These are phyloP conservation scores for Elsinoe arachidis DNA, from an alignment of 2,329 filamentous ascomycete genomes.

Conservation along the genomic window DNA sequence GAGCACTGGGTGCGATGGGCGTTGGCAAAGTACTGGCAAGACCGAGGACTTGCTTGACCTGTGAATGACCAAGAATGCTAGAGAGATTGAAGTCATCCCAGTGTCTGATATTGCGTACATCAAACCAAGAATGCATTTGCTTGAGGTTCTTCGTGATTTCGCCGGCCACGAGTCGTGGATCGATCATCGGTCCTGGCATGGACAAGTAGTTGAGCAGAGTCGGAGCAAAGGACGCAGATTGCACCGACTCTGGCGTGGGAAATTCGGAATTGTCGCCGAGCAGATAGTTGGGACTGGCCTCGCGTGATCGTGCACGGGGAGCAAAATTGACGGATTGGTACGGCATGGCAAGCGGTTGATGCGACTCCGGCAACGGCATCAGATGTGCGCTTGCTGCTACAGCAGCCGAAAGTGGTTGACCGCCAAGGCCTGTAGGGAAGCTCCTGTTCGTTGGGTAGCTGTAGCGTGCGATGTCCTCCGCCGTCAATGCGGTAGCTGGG, in stretches of 20 bases:
- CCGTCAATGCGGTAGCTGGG: not conserved
- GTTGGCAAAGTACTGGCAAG: slow-evolving; percentile 55
- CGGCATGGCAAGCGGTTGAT: slow-evolving; percentile 20
- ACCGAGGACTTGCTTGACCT: slow-evolving; percentile 50
- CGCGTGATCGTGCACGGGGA: not conserved
- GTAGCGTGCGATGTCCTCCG: slow-evolving; percentile 42
- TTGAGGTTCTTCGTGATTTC: slow-evolving; percentile 60
- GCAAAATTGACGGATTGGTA: slow-evolving; percentile 17
- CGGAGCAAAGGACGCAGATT: slow-evolving; percentile 46
- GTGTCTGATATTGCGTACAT: slow-evolving; percentile 74
- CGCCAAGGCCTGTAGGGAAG: slow-evolving; percentile 22
- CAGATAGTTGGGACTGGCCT: slow-evolving; percentile 2
- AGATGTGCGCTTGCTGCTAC: slow-evolving; percentile 30
- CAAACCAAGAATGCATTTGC: slow-evolving; percentile 91
- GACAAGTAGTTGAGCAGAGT: slow-evolving; percentile 73
- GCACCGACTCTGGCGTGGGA: slow-evolving; percentile 31
- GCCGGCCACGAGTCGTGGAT: slow-evolving; percentile 70
- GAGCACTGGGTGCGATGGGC: slow-evolving; percentile 30
- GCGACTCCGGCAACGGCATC: slow-evolving; percentile 24
- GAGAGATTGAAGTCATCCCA: slow-evolving; percentile 73
- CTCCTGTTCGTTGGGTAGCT: slow-evolving; percentile 70
- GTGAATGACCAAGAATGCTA: slow-evolving; percentile 63
- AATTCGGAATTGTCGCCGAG: not conserved
- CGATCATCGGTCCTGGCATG: slow-evolving; percentile 54
- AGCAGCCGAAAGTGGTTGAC: slow-evolving; percentile 19